Conservation (phyloP, 495 filamentous ascomycete species). For the Penicillium diatomitis region DNA sequence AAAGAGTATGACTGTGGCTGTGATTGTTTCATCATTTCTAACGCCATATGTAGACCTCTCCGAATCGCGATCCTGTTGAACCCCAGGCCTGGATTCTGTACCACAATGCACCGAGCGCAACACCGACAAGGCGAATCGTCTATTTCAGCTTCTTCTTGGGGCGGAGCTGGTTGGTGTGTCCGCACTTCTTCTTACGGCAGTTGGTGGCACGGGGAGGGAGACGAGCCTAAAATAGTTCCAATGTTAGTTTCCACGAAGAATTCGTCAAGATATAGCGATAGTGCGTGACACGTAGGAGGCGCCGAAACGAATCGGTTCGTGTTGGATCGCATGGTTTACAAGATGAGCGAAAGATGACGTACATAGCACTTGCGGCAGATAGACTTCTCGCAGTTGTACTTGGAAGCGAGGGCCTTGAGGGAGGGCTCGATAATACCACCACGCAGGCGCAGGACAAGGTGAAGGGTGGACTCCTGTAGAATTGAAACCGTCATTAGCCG, state of each 20-base stretch:
- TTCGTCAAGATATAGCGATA: no score
- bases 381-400: conserved; percentile 99
- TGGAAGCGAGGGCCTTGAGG: conserved; percentile 93
- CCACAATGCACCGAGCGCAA: conserved; percentile 39
- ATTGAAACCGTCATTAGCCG: conserved; percentile 18
- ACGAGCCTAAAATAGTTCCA: conserved; percentile 54
- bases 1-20: conserved; percentile 36
- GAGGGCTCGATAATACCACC: conserved; percentile 99
- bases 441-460: conserved; percentile 97
- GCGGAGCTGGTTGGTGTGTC: conserved; percentile 98
- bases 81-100: conserved; percentile 24
- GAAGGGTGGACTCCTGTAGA: conserved; percentile 89
- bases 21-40: conserved; percentile 39
- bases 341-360: conserved; percentile 25
- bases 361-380: conserved; percentile 99
- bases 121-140: conserved; percentile 35
- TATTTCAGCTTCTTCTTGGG: conserved; percentile 99
- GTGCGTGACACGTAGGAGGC: no score
- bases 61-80: conserved; percentile 33
- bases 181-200: conserved; percentile 99
- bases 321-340: no score
- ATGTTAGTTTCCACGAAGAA: conserved; percentile 8
- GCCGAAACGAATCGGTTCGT: no score
- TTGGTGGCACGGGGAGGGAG: conserved; percentile 98
- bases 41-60: conserved; percentile 38